These are phyloP conservation scores for Aspergillus ellipticus DNA, from an alignment of 495 filamentous ascomycete genomes.

Conservation along the genomic window DNA sequence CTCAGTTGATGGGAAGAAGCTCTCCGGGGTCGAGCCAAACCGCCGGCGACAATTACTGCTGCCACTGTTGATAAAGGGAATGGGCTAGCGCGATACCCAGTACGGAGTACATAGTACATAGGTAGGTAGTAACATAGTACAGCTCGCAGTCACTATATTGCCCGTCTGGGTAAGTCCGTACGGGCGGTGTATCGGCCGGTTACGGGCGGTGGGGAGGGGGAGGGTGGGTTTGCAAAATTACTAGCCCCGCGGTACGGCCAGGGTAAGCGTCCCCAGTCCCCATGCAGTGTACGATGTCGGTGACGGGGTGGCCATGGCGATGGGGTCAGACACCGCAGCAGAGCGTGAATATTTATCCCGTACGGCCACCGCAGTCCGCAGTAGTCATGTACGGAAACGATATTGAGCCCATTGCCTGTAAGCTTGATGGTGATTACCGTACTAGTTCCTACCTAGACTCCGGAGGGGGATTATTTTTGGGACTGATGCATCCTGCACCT, in stretches of 20 bases:
- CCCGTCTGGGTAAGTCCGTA: slow-evolving; percentile 8
- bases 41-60: not conserved
- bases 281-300: not conserved
- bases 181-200: not conserved
- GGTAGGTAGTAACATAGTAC: no score
- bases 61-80: slow-evolving; percentile 5
- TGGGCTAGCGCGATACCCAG: no score
- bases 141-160: not conserved
- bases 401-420: no score
- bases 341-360: not conserved
- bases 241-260: not conserved
- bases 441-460: not conserved
- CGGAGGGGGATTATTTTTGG: slow-evolving; percentile 4
- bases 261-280: not conserved
- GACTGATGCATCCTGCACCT: slow-evolving; percentile 5
- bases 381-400: no score
- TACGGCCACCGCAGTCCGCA: no score
- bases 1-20: not conserved
- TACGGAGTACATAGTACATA: no score
- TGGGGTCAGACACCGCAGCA: no score
- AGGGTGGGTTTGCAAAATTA: slow-evolving; percentile 4
- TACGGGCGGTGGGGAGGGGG: not conserved
- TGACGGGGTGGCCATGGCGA: no score
- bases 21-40: not conserved
- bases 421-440: not conserved